Percentiles rank a stretch among this genome's conserved stretches.
Conservation (phyloP, 2,329 filamentous ascomycete genomes). For the Hypoxylon sp. region DNA sequence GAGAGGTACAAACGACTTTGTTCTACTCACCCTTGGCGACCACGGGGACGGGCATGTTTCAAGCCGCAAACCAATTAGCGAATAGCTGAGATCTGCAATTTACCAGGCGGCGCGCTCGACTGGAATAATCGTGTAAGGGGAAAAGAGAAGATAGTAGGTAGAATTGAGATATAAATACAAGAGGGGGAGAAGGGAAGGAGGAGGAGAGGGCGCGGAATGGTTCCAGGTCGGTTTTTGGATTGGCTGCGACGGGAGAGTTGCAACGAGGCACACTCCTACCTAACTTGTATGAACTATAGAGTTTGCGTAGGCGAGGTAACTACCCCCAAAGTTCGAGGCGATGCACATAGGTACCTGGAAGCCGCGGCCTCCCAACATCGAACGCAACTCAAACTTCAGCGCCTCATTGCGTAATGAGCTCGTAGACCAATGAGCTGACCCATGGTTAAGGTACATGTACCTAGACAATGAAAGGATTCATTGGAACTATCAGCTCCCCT, state of each 20-base stretch:
- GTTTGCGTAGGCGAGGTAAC: slow-evolving; percentile 24
- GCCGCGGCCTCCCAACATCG: slow-evolving; percentile 26
- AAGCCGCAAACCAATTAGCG: slow-evolving; percentile 21
- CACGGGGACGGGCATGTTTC: slow-evolving; percentile 54
- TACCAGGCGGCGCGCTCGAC: slow-evolving; percentile 1
- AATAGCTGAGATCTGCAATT: slow-evolving; percentile 11
- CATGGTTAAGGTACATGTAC: slow-evolving; percentile 17
- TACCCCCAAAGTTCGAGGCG: slow-evolving; percentile 13
- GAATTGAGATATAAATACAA: slow-evolving; percentile 6
- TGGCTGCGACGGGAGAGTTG: slow-evolving; percentile 27
- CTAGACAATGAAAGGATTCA: slow-evolving; percentile 2
- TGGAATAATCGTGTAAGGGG: slow-evolving; percentile 7
- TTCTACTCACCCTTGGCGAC: slow-evolving; percentile 55
- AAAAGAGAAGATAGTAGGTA: slow-evolving; percentile 15
- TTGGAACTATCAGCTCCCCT: slow-evolving; percentile 14
- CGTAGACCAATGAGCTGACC: slow-evolving; percentile 29
- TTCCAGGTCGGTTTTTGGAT: too few species aligned
- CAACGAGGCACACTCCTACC: slow-evolving; percentile 25
- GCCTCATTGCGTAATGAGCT: slow-evolving; percentile 39
- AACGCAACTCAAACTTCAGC: slow-evolving; percentile 32
- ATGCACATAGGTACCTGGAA: too few species aligned
- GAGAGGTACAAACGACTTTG: slow-evolving; percentile 32
- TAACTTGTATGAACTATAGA: slow-evolving; percentile 27
- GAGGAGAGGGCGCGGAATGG: slow-evolving; percentile 7
- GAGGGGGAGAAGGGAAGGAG: slow-evolving; percentile 12